Conservation (phyloP, 768 basidiomycete species). For the Auricularia sp. region DNA sequence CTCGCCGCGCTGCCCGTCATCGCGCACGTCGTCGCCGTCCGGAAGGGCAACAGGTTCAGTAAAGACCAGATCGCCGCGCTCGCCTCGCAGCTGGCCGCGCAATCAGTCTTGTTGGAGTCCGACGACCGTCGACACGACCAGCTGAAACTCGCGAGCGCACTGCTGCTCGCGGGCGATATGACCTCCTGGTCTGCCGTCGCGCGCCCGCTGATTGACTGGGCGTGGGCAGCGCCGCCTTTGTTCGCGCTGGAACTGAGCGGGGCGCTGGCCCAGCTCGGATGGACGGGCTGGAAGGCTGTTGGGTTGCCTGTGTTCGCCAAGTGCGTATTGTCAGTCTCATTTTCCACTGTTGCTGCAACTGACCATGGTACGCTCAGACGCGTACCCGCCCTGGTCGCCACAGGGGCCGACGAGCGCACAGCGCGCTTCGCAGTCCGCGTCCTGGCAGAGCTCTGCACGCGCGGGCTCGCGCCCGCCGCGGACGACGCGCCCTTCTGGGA, state of each 20-base stretch:
- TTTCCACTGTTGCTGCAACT: too few relatives aligned
- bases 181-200: conserved; percentile 19
- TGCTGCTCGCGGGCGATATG: conserved; percentile 34
- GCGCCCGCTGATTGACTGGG: neutral
- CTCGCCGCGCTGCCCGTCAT: conserved; percentile 31
- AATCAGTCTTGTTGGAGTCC: neutral
- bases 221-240: conserved; percentile 17
- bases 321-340: too few relatives aligned
- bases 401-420: conserved; percentile 27
- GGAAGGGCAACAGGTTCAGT: conserved; percentile 59
- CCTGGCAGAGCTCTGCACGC: conserved; percentile 27
- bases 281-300: conserved; percentile 71
- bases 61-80: conserved; percentile 22
- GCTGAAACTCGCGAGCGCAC: conserved; percentile 10
- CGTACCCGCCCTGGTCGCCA: conserved; percentile 34
- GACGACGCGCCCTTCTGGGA: neutral
- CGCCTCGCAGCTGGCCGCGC: neutral
- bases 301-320: conserved; percentile 41
- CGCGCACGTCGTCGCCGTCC: conserved; percentile 48
- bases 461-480: neutral
- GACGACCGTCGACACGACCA: neutral
- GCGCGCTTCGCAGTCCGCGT: conserved; percentile 31
- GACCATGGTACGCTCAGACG: neutral
- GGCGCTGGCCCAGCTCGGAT: conserved; percentile 50
- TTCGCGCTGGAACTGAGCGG: conserved; percentile 51